Base-by-base conservation (phyloP, 129 eudicot species). In the Scalesia atractyloides region DNA sequence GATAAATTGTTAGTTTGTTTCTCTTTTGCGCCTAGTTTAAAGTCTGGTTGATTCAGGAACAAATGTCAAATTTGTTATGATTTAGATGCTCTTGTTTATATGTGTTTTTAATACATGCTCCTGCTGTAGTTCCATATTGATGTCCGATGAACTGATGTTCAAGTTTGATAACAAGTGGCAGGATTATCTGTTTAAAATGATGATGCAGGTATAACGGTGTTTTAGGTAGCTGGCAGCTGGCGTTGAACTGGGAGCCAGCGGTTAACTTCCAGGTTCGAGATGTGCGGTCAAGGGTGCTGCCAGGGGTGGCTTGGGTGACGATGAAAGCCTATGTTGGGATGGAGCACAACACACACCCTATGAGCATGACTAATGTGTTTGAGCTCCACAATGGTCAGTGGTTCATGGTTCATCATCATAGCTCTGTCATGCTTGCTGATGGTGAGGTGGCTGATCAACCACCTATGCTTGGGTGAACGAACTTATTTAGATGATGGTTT, bases 361-460 rank as follows among this genome's bases (percentile, higher is more conserved):
- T 76, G 80, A 76, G 51, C 44, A 80, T 93, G 79, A 85, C 98
- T 13, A 93, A 93, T 62, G 78, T 90, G 62, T 93, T 80, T 73
- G 98, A 93, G 87, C 64, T 84, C 57, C 90, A 87, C 56, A 82
- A 84, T 22, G 98, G 93, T 14, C 79, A 86, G 49, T 94, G 98
- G 98, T 86, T 82, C 88, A 90, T 94, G 97, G 98, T 94, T 57
- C 98, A 94, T 79, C 96, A 94, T 78, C 98, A 94, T 85, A 80
- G 88, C 73, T 90, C 98, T 2, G 58, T 59, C 56, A 51, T 84
- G 88, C 82, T 84, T 44, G 76, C 74, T 1, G 76, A 82, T 72
- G 97, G 87, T 75, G 92, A 81, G 24, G 73, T 60, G 69, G 86
- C 64, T 7, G 88, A 64, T 43, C 95, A 84, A 33, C 88, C 75